Base-by-base conservation (phyloP, 441 rosid genomes). In the Eutrema salsugineum region DNA sequence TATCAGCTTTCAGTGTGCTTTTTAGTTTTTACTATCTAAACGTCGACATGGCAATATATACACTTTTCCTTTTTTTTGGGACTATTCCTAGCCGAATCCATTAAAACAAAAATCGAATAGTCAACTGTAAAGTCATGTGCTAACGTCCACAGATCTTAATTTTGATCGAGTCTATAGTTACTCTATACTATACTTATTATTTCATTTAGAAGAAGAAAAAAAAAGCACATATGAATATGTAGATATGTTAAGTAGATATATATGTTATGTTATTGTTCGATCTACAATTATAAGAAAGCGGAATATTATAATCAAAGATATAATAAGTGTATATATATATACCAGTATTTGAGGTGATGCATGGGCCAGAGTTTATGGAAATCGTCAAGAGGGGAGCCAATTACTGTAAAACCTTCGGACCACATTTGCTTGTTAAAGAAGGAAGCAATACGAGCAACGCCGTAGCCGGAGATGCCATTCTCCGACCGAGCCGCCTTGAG, bases 341-440 rank as follows among this genome's bases (percentile, higher is more conserved):
- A 92, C 98, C 97, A 83, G 85, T 87, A 79, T 57, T 73, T 28
- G 63, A 44, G 50, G 83, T 82, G 73, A 75, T 83, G 87, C 22
- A 59, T 77, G 12, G 97, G 97, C 99, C 97, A 91, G 51, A 94
- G 92, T 78, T 76, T 86, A 54, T 83, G 86, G 42, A 93, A 93
- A 69, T 94, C 91, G 17, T 86, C 90, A 8, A 74, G 64, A 1
- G 97, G 95, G 17, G 97, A 85, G 42, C 92, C 97, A 33, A 79
- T 60, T 20, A 91, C 71, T 64, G 99, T 94, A 87, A 94, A 94
- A 4, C 99, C 97, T 76, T 94, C 97, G n/a, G 95, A 91, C 99
- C 99, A 94, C 95, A 94, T 86, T 44, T 73, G 84, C 83, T 91
- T 90, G 3, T 85, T 77, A 67, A 94, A 94, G 63, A 87, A 87